Base-by-base conservation (phyloP, 2,329 filamentous ascomycete species). In the Alternaria metachromatica region DNA sequence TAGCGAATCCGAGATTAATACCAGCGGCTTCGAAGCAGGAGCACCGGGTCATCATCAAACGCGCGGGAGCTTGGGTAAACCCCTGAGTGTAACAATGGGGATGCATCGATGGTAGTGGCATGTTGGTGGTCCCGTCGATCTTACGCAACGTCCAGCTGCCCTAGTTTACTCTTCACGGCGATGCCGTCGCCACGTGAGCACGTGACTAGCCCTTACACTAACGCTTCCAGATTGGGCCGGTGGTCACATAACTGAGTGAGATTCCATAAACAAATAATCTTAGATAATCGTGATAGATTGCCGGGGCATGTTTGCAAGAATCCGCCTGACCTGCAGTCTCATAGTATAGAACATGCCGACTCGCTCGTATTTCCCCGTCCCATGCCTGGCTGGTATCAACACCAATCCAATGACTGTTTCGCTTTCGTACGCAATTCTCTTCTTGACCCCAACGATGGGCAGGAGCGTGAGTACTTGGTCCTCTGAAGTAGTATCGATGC, bases 271-370 rank as follows among this genome's bases (percentile, higher is more conserved):
- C 6, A 6, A 6, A 18, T 12, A n/a, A 13, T 3, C 30, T 58
- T 12, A 55, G 2, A 41, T 28, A n/a, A 62, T 55, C 7, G 37
- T 51, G 7, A 60, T 3, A 15, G 55, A 56, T 18, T 12, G 37
- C 18, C 28, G 21, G 6, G 62, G 55, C 56, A 60, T 60, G 12
- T 60, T 66, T 6, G 23, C 37, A 23, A 66, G 55, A 13, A 66
- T 37, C 6, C 33, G 49, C 18, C 48, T 23, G 4, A 61, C 44
- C 11, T 50, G 48, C 6, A 25, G 8, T 20, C 43, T 57, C 3
- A 21, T 46, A 2, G 54, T 58, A 12, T 55, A 33, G 18, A 60
- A 58, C 4, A 60, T 23, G 11, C 54, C 57, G 11, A 63, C 37
- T 7, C 57, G 49, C 5, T 2, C 20, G 11, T 54, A 60, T 3